Conservation (phyloP, 2,329 filamentous ascomycete species). For the Clonostachys chloroleuca region DNA sequence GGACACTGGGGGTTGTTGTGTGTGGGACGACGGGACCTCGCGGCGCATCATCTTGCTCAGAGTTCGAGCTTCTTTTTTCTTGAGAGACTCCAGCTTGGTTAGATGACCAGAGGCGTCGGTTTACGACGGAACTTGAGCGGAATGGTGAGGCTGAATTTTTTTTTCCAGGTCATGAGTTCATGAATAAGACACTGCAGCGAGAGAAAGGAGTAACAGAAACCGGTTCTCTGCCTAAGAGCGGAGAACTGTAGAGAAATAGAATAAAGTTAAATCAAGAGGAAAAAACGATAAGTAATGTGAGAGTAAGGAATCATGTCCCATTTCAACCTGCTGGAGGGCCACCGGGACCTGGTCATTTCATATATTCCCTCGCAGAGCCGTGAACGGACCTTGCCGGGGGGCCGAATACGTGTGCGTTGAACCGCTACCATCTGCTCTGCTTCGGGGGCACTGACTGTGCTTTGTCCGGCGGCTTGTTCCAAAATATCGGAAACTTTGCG, state of each 20-base stretch:
- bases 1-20: slow-evolving; percentile 16
- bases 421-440: neutral
- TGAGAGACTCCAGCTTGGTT: neutral
- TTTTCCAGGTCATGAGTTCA: no score
- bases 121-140: neutral
- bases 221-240: no score
- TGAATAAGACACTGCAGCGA: no score
- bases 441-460: neutral
- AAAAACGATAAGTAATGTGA: no score
- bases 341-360: no score
- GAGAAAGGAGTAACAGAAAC: no score
- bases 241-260: no score
- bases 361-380: neutral
- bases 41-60: slow-evolving; percentile 22
- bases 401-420: neutral
- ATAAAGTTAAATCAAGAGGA: no score
- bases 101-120: no score
- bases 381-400: neutral
- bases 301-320: no score
- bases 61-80: neutral
- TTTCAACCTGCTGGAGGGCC: no score
- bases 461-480: slow-evolving; percentile 1
- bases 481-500: slow-evolving; percentile 1
- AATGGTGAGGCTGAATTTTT: no score
- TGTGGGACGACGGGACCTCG: slow-evolving; percentile 20